Conservation (phyloP, 768 basidiomycete species). For the Sporobolomyces phaffii region DNA sequence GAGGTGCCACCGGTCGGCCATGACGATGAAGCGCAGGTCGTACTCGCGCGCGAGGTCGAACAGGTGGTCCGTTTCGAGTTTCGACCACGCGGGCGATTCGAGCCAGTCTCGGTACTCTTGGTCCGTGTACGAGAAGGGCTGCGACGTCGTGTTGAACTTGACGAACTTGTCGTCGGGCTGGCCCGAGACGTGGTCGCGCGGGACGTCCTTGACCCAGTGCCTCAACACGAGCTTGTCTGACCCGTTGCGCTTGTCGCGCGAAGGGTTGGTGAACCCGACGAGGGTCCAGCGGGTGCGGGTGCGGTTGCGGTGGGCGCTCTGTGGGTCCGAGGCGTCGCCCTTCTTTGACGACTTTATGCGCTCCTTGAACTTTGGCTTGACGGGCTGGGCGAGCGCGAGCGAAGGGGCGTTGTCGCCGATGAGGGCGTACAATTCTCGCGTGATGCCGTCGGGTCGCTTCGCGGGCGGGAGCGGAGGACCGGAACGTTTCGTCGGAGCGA, state of each 20-base stretch:
- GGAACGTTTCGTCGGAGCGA: not conserved
- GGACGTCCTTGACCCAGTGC: conserved; percentile 68
- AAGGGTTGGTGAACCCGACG: conserved; percentile 32
- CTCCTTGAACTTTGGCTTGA: conserved; percentile 75
- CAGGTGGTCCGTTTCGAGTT: conserved; percentile 88
- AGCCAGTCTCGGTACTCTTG: conserved; percentile 74
- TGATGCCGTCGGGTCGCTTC: conserved; percentile 64
- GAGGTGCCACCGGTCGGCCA: conserved; percentile 82
- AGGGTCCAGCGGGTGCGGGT: no score
- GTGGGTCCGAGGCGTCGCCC: no score
- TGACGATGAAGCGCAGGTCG: conserved; percentile 81
- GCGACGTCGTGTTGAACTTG: conserved; percentile 65
- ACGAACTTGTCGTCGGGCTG: conserved; percentile 60
- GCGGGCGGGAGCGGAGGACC: conserved; percentile 47
- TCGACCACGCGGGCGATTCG: conserved; percentile 76
- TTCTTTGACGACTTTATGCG: conserved; percentile 66
- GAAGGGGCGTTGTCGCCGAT: conserved; percentile 91
- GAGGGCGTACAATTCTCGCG: conserved; percentile 83
- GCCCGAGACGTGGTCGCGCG: conserved; percentile 15
- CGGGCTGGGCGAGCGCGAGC: conserved; percentile 63
- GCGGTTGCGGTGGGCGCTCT: no score
- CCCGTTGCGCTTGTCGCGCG: conserved; percentile 45
- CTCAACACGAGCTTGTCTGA: conserved; percentile 61
- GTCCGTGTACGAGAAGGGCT: conserved; percentile 67
- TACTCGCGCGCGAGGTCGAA: conserved; percentile 73